Evolutionary conservation across 371 early-diverging fungal genomes (phyloP), one percentile per base, ranked within the genome.

Genomic region (Rhizopus arrhizus): DNA sequence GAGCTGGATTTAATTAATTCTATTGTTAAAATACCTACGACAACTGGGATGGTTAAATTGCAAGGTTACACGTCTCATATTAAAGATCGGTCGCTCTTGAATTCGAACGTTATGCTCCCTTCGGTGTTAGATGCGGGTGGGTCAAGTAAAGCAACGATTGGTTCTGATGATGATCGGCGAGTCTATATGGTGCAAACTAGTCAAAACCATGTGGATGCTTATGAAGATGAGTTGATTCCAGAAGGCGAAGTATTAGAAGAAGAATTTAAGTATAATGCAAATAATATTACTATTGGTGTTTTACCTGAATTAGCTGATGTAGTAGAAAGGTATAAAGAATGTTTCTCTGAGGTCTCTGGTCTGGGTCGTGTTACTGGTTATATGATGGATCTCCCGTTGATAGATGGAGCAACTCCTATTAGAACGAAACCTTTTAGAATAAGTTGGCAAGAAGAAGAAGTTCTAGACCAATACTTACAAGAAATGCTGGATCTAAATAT

Each of bases 281-380:
- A 36, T 4, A 62, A 62, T n/a, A 45, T 57, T 40, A 5, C 58
- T 10, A 41, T 35, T 46, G 57, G 45, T 32, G 43, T 53, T 1
- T 47, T 32, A 29, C 11, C 28, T 3, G 13, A 31, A 2, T 41
- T 56, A 3, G 22, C 38, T 0, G 28, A 31, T 0, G 41, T 57
- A 2, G 12, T 62, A 1, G 52, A 57, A 31, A 31, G 46, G 7
- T 53, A 45, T 11, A 56, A 56, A 16, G 4, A 43, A 12, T 38
- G 45, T n/a, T 65, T 65, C 31, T 49, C 56, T 10, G 65, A 65
- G 51, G 60, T 59, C 2, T 56, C 60, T 10, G 60, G 65, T n/a
- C 35, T 50, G 4, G 58, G 57, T 15, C 28, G 59, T 32, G 38
- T 67, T 1, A 35, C 33, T 12, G 56, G 55, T 3, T 42, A 61